A percentile compares a stretch with the other conserved stretches of the same genome.
Conservation (phyloP, 129 eudicot species). For the Sambucus nigra region DNA sequence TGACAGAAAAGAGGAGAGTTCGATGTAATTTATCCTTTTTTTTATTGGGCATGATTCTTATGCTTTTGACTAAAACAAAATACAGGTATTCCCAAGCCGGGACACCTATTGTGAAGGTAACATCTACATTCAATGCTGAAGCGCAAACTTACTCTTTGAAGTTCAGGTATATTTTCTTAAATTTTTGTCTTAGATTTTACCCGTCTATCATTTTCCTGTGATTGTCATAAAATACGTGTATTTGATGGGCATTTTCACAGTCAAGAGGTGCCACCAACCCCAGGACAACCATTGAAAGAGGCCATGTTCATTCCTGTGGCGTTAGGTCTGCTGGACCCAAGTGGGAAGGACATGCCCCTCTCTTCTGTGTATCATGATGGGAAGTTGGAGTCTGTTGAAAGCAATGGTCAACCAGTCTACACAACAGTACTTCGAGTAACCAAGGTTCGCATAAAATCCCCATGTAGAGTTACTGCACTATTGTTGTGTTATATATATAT, state of each 20-base stretch:
- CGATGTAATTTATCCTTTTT: too few relatives aligned
- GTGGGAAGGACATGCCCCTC: slow-evolving; percentile 80
- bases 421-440: slow-evolving; percentile 81
- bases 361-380: slow-evolving; percentile 64
- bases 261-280: slow-evolving; percentile 90
- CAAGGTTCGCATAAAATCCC: slow-evolving; percentile 40
- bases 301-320: slow-evolving; percentile 96
- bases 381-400: slow-evolving; percentile 39
- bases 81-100: slow-evolving; percentile 99
- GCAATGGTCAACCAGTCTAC: slow-evolving; percentile 38
- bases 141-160: slow-evolving; percentile 64
- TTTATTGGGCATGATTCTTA: not conserved
- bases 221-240: not conserved
- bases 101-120: slow-evolving; percentile 71
- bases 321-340: slow-evolving; percentile 78
- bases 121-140: slow-evolving; percentile 63
- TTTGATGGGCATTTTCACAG: slow-evolving; percentile 18
- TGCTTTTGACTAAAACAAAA: slow-evolving; percentile 2
- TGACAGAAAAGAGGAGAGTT: too few relatives aligned
- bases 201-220: not conserved
- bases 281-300: slow-evolving; percentile 81
- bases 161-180: slow-evolving; percentile 42
- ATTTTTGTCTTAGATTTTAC: not conserved
- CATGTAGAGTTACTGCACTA: too few relatives aligned
- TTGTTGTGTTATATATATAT: too few relatives aligned